Conservation (phyloP, 495 filamentous ascomycete species). For the Penicillium riverlandense region DNA sequence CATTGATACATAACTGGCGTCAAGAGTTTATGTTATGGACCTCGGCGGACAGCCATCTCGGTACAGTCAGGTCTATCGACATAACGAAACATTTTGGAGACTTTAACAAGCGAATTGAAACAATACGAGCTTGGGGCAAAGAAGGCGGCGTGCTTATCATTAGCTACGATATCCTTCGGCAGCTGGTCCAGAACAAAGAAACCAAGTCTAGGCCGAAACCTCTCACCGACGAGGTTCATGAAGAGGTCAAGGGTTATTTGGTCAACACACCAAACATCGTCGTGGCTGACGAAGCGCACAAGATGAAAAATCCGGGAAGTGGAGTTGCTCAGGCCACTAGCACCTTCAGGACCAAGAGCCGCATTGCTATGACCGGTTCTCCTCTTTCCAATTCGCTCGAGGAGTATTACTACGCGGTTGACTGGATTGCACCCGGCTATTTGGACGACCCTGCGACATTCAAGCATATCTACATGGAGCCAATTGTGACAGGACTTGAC, state of each 20-base stretch:
- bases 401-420: constrained; percentile 81
- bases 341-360: constrained; percentile 56
- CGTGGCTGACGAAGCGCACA: constrained; percentile 85
- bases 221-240: constrained; percentile 28
- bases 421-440: constrained; percentile 79
- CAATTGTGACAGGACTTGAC: constrained; percentile 65
- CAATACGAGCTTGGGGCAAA: constrained; percentile 51
- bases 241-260: constrained; percentile 39
- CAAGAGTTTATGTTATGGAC: constrained; percentile 71
- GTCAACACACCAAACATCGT: constrained; percentile 60
- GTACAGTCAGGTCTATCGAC: constrained; percentile 41
- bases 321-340: constrained; percentile 44
- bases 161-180: constrained; percentile 62
- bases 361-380: constrained; percentile 84
- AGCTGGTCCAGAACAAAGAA: constrained; percentile 30
- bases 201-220: constrained; percentile 7
- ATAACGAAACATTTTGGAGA: not conserved
- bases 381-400: constrained; percentile 74
- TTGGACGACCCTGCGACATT: constrained; percentile 64
- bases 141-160: constrained; percentile 69
- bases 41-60: constrained; percentile 40
- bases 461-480: constrained; percentile 55
- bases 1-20: constrained; percentile 73
- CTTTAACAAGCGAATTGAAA: constrained; percentile 21
- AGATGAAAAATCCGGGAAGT: constrained; percentile 56